phyloP scores from a whole-genome alignment of 192 early-diverging fungal species.

The Podila minutissima region DNA sequence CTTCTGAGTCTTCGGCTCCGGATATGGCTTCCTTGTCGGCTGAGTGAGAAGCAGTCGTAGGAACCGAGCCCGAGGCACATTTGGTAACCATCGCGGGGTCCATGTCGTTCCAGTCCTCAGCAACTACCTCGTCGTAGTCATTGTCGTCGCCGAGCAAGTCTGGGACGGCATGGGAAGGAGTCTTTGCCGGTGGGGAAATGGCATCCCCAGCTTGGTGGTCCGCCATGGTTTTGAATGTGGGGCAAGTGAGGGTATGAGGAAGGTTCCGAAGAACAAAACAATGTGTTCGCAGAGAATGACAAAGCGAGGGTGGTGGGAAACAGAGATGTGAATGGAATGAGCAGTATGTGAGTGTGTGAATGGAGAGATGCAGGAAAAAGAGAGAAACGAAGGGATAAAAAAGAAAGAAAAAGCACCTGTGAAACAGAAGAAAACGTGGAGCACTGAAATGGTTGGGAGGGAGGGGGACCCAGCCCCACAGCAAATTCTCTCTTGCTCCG shows the following conservation, averaged over 20 bases:
- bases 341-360: neutral
- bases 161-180: neutral
- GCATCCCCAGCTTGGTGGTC: neutral
- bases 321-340: neutral
- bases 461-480: too few species aligned
- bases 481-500: too few species aligned
- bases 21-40: too few species aligned
- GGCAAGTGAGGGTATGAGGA: too few species aligned
- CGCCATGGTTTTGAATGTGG: too few species aligned
- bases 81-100: too few species aligned
- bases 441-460: neutral
- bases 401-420: neutral
- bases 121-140: conserved; percentile 28
- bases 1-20: too few species aligned
- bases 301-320: neutral
- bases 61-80: too few species aligned
- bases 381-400: conserved; percentile 7
- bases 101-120: conserved; percentile 51
- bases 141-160: neutral
- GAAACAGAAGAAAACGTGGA: conserved; percentile 4
- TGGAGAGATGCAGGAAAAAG: neutral
- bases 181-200: neutral
- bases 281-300: neutral
- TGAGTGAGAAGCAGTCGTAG: neutral
- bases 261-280: too few species aligned